A percentile compares a stretch with the other conserved stretches of the same genome.
phyloP scores from a whole-genome alignment of 306 rosid genomes.

The Carpinus viminea region DNA sequence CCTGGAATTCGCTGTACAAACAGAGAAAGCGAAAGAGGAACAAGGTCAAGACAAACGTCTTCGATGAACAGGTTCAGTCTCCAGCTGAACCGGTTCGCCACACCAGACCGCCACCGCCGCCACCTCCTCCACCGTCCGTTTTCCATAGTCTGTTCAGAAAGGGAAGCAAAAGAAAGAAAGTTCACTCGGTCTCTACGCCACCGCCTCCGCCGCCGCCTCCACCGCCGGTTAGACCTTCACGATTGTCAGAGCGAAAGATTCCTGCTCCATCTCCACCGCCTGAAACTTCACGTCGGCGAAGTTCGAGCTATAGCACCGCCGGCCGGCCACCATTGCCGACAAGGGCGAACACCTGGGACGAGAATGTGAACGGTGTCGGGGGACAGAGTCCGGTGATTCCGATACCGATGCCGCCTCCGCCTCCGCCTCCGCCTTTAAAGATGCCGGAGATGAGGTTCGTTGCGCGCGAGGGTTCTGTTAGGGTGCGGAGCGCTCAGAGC shows the following conservation, averaged over 20 bases:
- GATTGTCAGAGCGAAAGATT: constrained; percentile 39
- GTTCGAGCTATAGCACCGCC: not conserved
- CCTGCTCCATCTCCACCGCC: constrained; percentile 38
- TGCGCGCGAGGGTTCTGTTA: constrained; percentile 54
- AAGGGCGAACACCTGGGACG: constrained; percentile 27
- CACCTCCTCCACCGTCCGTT: constrained; percentile 61
- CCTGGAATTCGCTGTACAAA: constrained; percentile 64
- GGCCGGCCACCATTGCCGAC: constrained; percentile 68
- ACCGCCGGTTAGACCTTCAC: constrained; percentile 26
- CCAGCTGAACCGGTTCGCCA: constrained; percentile 25
- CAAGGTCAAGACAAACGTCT: constrained; percentile 29
- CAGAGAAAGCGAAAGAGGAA: constrained; percentile 64
- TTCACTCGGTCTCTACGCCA: constrained; percentile 55
- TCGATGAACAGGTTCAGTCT: constrained; percentile 19
- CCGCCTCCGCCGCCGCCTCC: constrained; percentile 50
- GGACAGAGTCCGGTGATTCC: constrained; percentile 59
- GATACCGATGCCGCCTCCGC: constrained; percentile 54
- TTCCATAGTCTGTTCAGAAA: constrained; percentile 67
- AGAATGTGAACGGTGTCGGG: constrained; percentile 32
- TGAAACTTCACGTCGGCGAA: constrained; percentile 12
- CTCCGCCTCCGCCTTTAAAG: constrained; percentile 58
- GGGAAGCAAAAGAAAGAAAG: constrained; percentile 59
- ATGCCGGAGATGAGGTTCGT: constrained; percentile 47
- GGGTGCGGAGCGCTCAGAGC: constrained; percentile 57
- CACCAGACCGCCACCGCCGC: constrained; percentile 50